These are phyloP conservation scores for Penicillium ochrochloron DNA, from an alignment of 495 filamentous ascomycete species.

Conservation along the genomic window DNA sequence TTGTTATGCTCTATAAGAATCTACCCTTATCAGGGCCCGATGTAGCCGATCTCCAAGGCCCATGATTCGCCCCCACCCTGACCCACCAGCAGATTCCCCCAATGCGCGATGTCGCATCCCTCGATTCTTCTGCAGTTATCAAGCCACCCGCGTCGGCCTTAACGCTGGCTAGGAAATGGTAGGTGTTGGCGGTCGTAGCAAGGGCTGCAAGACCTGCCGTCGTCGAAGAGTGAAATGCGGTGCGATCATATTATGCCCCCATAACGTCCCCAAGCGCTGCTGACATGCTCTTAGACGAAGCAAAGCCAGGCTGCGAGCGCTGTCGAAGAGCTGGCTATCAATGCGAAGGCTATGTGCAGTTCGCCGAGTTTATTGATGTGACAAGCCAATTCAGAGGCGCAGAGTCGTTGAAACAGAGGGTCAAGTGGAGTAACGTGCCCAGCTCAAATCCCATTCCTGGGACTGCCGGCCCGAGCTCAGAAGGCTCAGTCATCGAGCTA, in stretches of 20 bases:
- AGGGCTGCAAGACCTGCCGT: conserved; percentile 34
- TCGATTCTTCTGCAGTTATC: background rate
- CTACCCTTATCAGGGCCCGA: background rate
- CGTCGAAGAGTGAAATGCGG: conserved; percentile 34
- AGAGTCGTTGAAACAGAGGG: background rate
- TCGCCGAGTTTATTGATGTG: conserved; percentile 22
- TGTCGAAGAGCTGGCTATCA: conserved; percentile 26
- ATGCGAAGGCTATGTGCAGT: conserved; percentile 30
- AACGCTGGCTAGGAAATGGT: conserved; percentile 13
- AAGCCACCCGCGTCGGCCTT: background rate
- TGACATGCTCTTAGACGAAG: conserved; percentile 26
- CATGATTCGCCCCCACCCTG: background rate
- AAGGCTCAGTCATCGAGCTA: conserved; percentile 2
- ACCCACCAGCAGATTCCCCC: background rate
- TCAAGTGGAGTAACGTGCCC: too few relatives aligned
- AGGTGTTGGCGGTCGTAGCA: conserved; percentile 23
- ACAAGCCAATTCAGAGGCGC: conserved; percentile 3
- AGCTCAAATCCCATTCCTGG: background rate
- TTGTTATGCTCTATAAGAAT: too few relatives aligned
- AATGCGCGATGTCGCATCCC: background rate
- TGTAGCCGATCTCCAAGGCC: background rate
- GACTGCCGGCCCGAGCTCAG: background rate
- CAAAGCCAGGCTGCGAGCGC: conserved; percentile 29
- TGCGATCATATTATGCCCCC: background rate
- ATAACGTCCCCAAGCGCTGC: background rate